A percentile compares a stretch with the other conserved stretches of the same genome.
Evolutionary conservation across 495 filamentous ascomycete genomes (phyloP).

Genomic region (Melanomma pulvis-pyrius): DNA sequence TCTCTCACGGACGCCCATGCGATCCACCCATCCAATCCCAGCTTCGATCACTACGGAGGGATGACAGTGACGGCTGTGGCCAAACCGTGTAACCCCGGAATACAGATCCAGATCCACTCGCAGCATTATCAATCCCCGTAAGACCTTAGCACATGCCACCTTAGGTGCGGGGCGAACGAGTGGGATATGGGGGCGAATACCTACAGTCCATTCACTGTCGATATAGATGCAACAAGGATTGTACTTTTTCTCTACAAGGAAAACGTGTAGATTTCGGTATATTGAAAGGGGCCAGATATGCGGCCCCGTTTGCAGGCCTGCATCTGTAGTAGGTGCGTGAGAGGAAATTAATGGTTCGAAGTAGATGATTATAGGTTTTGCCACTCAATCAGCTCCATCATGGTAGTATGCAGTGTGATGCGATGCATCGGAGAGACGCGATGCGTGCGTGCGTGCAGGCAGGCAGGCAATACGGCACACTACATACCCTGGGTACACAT

Average conservation of each 20-base stretch:
- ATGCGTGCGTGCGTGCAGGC: neutral
- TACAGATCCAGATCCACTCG: neutral
- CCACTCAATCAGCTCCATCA: neutral
- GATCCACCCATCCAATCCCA: neutral
- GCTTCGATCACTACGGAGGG: neutral
- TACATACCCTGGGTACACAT: neutral
- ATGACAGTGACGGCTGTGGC: no score
- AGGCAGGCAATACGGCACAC: neutral
- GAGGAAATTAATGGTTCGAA: no score
- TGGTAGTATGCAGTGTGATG: neutral
- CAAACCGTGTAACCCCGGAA: neutral
- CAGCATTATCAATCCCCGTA: no score
- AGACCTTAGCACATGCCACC: neutral
- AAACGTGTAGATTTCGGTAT: neutral
- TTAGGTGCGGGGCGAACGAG: neutral
- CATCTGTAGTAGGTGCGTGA: no score
- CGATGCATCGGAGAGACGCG: neutral
- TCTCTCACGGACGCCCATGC: neutral
- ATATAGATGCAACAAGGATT: no score
- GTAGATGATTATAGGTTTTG: neutral
- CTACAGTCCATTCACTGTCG: neutral
- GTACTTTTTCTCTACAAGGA: no score
- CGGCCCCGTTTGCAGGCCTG: no score
- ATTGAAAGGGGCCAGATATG: slow-evolving; percentile 3
- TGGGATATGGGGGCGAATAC: neutral